Evolutionary conservation across 2,329 filamentous ascomycete species (phyloP).

Genomic region (Coniella lustricola): DNA sequence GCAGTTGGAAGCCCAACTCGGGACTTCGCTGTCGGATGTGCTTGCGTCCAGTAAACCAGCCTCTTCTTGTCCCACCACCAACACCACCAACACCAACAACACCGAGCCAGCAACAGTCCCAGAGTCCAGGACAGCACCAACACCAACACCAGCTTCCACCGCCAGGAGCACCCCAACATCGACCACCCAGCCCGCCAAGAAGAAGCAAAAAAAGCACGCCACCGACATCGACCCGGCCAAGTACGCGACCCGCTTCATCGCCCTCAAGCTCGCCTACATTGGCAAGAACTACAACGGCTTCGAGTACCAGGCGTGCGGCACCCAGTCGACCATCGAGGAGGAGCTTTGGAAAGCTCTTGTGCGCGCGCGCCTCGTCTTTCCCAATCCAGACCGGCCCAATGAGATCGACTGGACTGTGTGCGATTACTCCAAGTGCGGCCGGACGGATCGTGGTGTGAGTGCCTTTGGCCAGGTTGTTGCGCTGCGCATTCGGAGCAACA

Average conservation of each 20-base stretch:
- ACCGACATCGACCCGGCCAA: slow-evolving; percentile 67
- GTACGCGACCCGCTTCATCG: slow-evolving; percentile 78
- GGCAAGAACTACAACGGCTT: slow-evolving; percentile 89
- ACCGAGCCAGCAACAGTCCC: not conserved
- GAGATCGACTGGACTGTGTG: slow-evolving; percentile 72
- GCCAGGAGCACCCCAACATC: not conserved
- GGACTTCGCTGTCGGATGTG: slow-evolving; percentile 27
- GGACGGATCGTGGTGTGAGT: slow-evolving; percentile 89
- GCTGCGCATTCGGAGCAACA: slow-evolving; percentile 72
- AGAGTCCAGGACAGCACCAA: not conserved
- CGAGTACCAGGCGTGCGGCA: slow-evolving; percentile 71
- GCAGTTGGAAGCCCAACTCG: slow-evolving; percentile 59
- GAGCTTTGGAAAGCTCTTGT: slow-evolving; percentile 87
- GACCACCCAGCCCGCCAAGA: slow-evolving; percentile 4
- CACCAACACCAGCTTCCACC: not conserved
- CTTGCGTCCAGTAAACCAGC: not conserved
- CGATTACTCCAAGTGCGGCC: slow-evolving; percentile 91
- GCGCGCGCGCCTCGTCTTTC: slow-evolving; percentile 66
- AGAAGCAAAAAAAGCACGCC: slow-evolving; percentile 32
- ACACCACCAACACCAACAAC: not conserved
- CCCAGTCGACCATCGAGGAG: slow-evolving; percentile 80
- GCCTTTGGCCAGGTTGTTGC: slow-evolving; percentile 95
- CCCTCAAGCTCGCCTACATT: slow-evolving; percentile 88
- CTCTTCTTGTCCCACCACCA: no score
- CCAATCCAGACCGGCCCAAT: slow-evolving; percentile 54